phyloP scores from a whole-genome alignment of 441 rosid genomes.

The Dalechampia spathulata region DNA sequence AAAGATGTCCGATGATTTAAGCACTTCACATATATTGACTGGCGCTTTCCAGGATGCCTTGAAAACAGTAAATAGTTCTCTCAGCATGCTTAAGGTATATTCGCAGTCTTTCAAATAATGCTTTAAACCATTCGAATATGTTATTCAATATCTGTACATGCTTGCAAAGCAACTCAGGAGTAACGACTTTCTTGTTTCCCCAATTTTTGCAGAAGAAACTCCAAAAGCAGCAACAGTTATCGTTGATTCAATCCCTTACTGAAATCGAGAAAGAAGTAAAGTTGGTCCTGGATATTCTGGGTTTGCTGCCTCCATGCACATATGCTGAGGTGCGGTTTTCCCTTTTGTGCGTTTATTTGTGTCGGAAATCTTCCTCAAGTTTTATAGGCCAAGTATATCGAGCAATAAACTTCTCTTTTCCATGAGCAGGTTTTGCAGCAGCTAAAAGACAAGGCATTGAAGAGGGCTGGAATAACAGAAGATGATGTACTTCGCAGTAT shows the following conservation, averaged over 20 bases:
- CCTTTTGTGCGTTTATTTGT: not conserved
- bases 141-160: not conserved
- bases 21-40: conserved; percentile 61
- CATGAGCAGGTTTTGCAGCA: conserved; percentile 42
- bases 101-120: no score
- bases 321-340: conserved; percentile 40
- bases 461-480: conserved; percentile 50
- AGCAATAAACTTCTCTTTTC: not conserved
- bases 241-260: conserved; percentile 44
- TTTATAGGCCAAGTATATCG: not conserved
- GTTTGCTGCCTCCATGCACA: conserved; percentile 43
- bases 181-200: not conserved
- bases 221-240: conserved; percentile 49
- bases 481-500: conserved; percentile 40
- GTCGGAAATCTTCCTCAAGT: not conserved
- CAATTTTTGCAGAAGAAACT: conserved; percentile 55
- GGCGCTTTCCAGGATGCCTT: conserved; percentile 76
- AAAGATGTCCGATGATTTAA: conserved; percentile 79
- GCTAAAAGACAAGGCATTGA: conserved; percentile 58
- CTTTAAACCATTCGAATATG: no score
- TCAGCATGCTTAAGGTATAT: conserved; percentile 56
- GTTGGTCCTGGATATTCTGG: conserved; percentile 48
- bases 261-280: conserved; percentile 54
- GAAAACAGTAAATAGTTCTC: conserved; percentile 57
- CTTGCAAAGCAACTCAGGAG: no score